Base-by-base conservation (phyloP, 108 stramenopile genomes). In the Cyclotella atomus region DNA sequence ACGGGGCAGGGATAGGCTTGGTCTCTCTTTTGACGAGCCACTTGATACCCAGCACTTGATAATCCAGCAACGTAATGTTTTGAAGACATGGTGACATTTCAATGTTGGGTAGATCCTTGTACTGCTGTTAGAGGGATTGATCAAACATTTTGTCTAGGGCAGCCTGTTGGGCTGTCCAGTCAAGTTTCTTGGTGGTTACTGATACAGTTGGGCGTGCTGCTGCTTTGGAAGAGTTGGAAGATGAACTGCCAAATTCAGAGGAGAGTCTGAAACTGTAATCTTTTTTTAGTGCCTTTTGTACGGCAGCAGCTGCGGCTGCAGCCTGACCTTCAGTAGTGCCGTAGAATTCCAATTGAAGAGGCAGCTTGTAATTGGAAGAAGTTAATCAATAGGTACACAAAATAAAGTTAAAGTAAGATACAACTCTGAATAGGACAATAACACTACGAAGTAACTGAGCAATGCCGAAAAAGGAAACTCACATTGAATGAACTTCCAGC, bases 131-230 rank as follows among this genome's bases (percentile, higher is more conserved):
- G 9, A 70, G 28, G 23, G 84, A 72, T 77, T 90, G 70, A 32
- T 88, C 87, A 86, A 90, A 90, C 77, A 90, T 82, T 49, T 84
- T 71, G 52, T 90, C 87, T 9, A 88, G 73, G 21, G 34, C 73
- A 14, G 63, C 63, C 59, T 85, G 85, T 17, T 49, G 69, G 3
- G 60, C 7, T 28, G 62, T 65, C 80, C 75, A 71, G 29, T 83
- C 83, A 27, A 83, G 55, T 59, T 75, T 83, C 43, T 81, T 83
- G 10, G 64, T 63, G 45, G 62, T 61, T 3, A 73, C 53, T 14
- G 49, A 25, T 21, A 73, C 63, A 14, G 60, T 25, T 30, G 64
- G 45, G 14, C 45, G 28, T 30, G 28, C 9, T 44, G 49, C 24
- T 10, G 47, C 35, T 1, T 30, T 0, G 15, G 60, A 62, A 8